Conservation (phyloP, 352 stramenopile species). For the Phytophthora citrophthora region DNA sequence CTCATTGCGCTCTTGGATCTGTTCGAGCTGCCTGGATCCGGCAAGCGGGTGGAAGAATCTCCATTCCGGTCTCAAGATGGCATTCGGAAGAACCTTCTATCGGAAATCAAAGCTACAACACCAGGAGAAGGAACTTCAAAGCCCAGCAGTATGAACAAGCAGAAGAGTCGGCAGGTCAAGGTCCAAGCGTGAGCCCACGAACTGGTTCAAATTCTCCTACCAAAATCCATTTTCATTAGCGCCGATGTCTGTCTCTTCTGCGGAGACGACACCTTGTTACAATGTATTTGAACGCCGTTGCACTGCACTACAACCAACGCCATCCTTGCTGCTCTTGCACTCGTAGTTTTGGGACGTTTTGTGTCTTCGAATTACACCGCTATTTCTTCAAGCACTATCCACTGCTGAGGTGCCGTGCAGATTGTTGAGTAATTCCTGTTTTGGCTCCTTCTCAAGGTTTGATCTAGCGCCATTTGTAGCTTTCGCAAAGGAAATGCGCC, state of each 20-base stretch:
- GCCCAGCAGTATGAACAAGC: conserved; percentile 13
- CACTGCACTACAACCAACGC: too few relatives aligned
- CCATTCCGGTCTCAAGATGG: conserved; percentile 63
- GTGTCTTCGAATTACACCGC: too few relatives aligned
- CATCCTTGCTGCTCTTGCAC: not conserved
- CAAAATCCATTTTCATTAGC: conserved; percentile 11
- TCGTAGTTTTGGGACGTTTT: too few relatives aligned
- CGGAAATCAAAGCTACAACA: conserved; percentile 47
- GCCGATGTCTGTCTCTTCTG: conserved; percentile 13
- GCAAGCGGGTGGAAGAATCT: conserved; percentile 40
- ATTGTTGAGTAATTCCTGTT: not conserved
- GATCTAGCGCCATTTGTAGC: not conserved
- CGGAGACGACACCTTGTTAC: too few relatives aligned
- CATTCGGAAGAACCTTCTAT: conserved; percentile 54
- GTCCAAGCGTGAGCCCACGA: conserved; percentile 12
- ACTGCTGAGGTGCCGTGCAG: not conserved
- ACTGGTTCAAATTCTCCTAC: too few relatives aligned
- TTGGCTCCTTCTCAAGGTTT: not conserved
- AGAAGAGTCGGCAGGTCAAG: conserved; percentile 17
- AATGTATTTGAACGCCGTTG: too few relatives aligned
- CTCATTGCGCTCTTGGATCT: conserved; percentile 69
- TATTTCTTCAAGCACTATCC: not conserved
- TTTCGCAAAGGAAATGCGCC: not conserved
- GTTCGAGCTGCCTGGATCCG: conserved; percentile 49
- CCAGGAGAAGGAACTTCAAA: conserved; percentile 11